Conservation (phyloP, 257 asterid genomes). For the Solanum sitiens region DNA sequence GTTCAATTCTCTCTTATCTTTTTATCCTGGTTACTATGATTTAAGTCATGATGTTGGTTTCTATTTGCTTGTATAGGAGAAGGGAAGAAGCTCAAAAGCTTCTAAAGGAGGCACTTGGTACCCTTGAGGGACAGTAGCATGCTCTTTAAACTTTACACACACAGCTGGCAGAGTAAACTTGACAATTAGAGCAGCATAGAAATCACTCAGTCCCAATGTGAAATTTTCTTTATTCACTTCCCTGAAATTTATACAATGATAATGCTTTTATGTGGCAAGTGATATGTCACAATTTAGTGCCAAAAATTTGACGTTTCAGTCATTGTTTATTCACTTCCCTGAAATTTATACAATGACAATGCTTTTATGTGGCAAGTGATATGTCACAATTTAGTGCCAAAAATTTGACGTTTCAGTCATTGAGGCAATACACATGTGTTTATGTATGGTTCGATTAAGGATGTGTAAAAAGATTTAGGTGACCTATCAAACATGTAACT, state of each 20-base stretch:
- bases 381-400: background rate
- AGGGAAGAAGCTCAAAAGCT: constrained; percentile 80
- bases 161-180: background rate
- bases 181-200: background rate
- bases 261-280: background rate
- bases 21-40: background rate
- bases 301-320: background rate
- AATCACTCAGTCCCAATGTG: background rate
- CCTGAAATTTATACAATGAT: background rate
- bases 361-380: background rate
- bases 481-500: background rate
- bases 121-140: constrained; percentile 47
- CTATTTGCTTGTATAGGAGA: constrained; percentile 40
- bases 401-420: background rate
- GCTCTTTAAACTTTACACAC: background rate
- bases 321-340: background rate
- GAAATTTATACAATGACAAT: background rate
- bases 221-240: background rate
- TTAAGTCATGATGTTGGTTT: background rate
- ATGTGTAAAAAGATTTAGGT: background rate
- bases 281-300: background rate
- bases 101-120: constrained; percentile 59
- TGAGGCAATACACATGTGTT: background rate
- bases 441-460: background rate
- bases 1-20: background rate